These are phyloP conservation scores for Chondrostereum purpureum DNA, from an alignment of 1,284 basidiomycete genomes.

Conservation along the genomic window DNA sequence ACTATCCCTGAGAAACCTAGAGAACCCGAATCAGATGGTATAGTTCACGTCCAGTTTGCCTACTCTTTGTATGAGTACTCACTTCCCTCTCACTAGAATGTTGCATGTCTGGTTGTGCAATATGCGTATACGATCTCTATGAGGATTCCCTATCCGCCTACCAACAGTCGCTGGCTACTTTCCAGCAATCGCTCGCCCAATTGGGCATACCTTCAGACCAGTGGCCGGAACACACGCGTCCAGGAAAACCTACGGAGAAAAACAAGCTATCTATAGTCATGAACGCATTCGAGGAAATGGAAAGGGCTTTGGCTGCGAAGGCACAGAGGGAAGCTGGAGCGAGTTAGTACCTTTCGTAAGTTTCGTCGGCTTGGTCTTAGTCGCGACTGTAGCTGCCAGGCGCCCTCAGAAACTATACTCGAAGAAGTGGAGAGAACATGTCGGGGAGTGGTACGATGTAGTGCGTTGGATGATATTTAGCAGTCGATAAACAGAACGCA, in stretches of 20 bases:
- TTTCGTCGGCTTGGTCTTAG: conserved; percentile 9
- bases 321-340: conserved; percentile 27
- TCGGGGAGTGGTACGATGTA: conserved; percentile 28
- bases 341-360: conserved; percentile 26
- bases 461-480: conserved; percentile 34
- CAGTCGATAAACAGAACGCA: conserved; percentile 30
- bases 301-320: conserved; percentile 39
- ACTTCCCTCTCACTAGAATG: conserved; percentile 49
- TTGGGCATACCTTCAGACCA: conserved; percentile 47
- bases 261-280: conserved; percentile 32
- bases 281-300: conserved; percentile 64
- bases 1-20: conserved; percentile 53
- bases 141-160: conserved; percentile 71
- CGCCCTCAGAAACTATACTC: no score
- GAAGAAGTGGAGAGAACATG: conserved; percentile 9
- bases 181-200: conserved; percentile 45
- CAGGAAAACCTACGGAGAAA: conserved; percentile 13
- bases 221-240: conserved; percentile 48
- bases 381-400: no score
- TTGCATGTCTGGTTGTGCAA: conserved; percentile 87
- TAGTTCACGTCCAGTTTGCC: conserved; percentile 16
- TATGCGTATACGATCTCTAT: conserved; percentile 86
- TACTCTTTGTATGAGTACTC: conserved; percentile 1
- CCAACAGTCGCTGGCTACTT: conserved; percentile 42
- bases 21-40: conserved; percentile 61